phyloP scores from a whole-genome alignment of 1,139 yeast species.

The Lodderomyces parapsilosis region DNA sequence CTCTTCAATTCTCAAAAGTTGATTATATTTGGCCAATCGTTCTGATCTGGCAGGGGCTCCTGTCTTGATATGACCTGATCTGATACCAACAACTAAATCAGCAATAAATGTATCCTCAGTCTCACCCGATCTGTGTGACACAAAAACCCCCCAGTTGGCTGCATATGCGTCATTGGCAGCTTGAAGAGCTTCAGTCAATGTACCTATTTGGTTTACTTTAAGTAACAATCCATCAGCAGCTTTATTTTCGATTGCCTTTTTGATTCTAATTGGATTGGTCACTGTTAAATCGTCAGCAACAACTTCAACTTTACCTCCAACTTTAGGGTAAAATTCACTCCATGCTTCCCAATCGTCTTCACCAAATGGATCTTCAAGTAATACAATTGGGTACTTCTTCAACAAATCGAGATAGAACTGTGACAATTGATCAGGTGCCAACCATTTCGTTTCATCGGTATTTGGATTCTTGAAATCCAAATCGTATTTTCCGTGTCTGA shows the following conservation, averaged over 20 bases:
- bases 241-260: slow-evolving; percentile 92
- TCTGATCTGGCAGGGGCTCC: slow-evolving; percentile 99
- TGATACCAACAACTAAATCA: slow-evolving; percentile 92
- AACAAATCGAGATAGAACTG: slow-evolving; percentile 74
- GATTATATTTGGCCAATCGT: slow-evolving; percentile 97
- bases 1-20: slow-evolving; percentile 96
- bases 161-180: slow-evolving; percentile 89
- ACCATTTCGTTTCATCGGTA: slow-evolving; percentile 85
- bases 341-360: slow-evolving; percentile 99
- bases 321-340: slow-evolving; percentile 75
- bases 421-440: slow-evolving; percentile 83
- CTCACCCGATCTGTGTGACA: slow-evolving; percentile 98
- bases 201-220: slow-evolving; percentile 96
- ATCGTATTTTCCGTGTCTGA: slow-evolving; percentile 93
- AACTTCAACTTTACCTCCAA: slow-evolving; percentile 72
- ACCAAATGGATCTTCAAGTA: slow-evolving; percentile 97
- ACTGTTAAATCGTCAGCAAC: slow-evolving; percentile 98
- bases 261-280: slow-evolving; percentile 92
- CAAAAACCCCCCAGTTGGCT: slow-evolving; percentile 98
- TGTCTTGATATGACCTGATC: slow-evolving; percentile 97
- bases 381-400: slow-evolving; percentile 91
- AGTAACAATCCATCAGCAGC: slow-evolving; percentile 88
- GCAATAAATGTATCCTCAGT: slow-evolving; percentile 98
- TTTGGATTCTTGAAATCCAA: slow-evolving; percentile 95
- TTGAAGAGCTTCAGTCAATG: slow-evolving; percentile 85